phyloP scores from a whole-genome alignment of 306 rosid genomes.

The Vachellia collinsii region DNA sequence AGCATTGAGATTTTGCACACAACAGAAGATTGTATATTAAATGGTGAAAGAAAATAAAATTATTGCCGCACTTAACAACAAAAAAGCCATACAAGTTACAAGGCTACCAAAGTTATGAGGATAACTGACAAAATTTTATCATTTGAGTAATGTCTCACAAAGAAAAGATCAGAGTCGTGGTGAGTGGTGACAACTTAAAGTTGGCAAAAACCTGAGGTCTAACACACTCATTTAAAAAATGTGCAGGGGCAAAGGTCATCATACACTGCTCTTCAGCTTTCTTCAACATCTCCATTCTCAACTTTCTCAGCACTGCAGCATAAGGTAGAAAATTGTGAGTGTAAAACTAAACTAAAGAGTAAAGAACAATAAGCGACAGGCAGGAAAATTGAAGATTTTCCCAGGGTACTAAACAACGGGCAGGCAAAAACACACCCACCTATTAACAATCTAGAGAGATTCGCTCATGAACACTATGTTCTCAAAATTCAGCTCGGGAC shows the following conservation, averaged over 20 bases:
- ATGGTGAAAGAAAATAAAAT: constrained; percentile 13
- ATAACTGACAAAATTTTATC: constrained; percentile 54
- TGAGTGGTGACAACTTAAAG: constrained; percentile 44
- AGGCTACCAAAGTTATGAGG: constrained; percentile 34
- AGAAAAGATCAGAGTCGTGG: constrained; percentile 36
- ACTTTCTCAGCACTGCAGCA: constrained; percentile 4
- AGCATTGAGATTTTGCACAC: background rate
- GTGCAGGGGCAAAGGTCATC: constrained; percentile 28
- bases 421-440: constrained; percentile 7
- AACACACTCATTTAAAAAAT: constrained; percentile 32
- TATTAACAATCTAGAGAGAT: background rate
- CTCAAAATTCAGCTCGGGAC: background rate
- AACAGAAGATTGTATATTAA: constrained; percentile 31
- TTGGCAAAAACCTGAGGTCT: constrained; percentile 15
- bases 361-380: constrained; percentile 8
- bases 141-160: constrained; percentile 34
- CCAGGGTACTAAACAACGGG: background rate
- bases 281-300: constrained; percentile 58
- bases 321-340: background rate
- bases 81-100: constrained; percentile 33
- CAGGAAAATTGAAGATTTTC: constrained; percentile 20
- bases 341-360: constrained; percentile 11
- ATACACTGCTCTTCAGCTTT: constrained; percentile 50
- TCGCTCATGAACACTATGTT: background rate
- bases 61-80: constrained; percentile 36